Percentiles rank a stretch among this genome's conserved stretches.
phyloP scores from a whole-genome alignment of 2,329 filamentous ascomycete species.

The Biscogniauxia mediterranea region DNA sequence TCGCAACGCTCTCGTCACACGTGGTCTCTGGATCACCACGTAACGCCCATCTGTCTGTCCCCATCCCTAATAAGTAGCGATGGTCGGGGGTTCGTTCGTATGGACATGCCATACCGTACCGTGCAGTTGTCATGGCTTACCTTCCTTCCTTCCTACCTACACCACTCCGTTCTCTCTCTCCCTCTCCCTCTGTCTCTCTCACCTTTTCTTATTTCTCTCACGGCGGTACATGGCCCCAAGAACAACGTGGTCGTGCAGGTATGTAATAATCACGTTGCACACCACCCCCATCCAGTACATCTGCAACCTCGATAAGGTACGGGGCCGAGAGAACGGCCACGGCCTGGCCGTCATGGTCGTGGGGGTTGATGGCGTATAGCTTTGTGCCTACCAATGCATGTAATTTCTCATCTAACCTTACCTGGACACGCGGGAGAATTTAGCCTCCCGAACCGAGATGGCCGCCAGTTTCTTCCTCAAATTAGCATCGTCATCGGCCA shows the following conservation, averaged over 20 bases:
- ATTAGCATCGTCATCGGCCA: slow-evolving; percentile 15
- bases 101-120: no score
- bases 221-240: neutral
- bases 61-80: neutral
- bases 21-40: neutral
- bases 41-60: neutral
- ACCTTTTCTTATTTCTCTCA: neutral
- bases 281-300: neutral
- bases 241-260: neutral
- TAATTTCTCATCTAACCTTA: neutral
- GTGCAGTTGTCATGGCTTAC: no score
- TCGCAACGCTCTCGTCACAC: neutral
- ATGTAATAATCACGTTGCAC: neutral
- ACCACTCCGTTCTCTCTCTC: neutral
- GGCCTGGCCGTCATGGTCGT: neutral
- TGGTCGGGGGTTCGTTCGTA: neutral
- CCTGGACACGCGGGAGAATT: slow-evolving; percentile 5
- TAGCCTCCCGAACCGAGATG: slow-evolving; percentile 15
- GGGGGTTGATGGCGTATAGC: neutral
- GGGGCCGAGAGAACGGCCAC: neutral
- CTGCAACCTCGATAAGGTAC: neutral
- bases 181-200: no score
- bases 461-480: slow-evolving; percentile 2
- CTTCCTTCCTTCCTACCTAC: no score
- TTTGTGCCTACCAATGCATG: neutral